Conservation (phyloP, 192 early-diverging fungal genomes). For the Mortierella hygrophila region DNA sequence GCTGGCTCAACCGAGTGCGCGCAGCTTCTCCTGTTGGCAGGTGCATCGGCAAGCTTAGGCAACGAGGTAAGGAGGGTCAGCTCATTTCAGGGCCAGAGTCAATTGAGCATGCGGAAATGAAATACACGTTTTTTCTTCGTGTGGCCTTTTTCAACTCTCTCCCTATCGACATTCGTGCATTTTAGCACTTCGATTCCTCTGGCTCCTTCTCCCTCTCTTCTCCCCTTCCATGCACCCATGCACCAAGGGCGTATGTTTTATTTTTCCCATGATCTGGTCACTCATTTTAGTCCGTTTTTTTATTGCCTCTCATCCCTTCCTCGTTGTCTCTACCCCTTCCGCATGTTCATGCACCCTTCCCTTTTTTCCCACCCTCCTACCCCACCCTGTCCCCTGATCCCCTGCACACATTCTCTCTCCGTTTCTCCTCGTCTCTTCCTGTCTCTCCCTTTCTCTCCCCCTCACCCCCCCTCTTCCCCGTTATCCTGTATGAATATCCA, state of each 20-base stretch:
- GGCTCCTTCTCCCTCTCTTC: background rate
- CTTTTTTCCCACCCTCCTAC: too few species aligned
- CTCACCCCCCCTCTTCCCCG: background rate
- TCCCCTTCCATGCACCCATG: background rate
- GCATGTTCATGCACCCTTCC: background rate
- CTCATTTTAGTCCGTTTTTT: conserved; percentile 4
- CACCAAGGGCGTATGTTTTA: background rate
- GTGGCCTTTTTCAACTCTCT: background rate
- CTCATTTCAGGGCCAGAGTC: background rate
- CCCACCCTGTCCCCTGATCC: background rate
- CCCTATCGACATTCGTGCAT: background rate
- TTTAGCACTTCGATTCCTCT: too few species aligned
- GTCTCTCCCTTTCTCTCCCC: background rate
- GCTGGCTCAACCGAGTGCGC: conserved; percentile 52
- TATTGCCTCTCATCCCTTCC: background rate
- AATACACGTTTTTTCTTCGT: background rate
- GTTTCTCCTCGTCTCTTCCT: background rate
- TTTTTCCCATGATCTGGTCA: conserved; percentile 1
- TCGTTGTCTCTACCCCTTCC: background rate
- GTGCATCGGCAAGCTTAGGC: conserved; percentile 39
- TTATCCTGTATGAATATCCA: background rate
- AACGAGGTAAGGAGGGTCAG: conserved; percentile 51
- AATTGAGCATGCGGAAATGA: background rate
- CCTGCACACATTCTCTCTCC: background rate
- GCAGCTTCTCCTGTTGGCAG: conserved; percentile 49